Conservation (phyloP, 2,329 filamentous ascomycete genomes). For the Coniella vitis region DNA sequence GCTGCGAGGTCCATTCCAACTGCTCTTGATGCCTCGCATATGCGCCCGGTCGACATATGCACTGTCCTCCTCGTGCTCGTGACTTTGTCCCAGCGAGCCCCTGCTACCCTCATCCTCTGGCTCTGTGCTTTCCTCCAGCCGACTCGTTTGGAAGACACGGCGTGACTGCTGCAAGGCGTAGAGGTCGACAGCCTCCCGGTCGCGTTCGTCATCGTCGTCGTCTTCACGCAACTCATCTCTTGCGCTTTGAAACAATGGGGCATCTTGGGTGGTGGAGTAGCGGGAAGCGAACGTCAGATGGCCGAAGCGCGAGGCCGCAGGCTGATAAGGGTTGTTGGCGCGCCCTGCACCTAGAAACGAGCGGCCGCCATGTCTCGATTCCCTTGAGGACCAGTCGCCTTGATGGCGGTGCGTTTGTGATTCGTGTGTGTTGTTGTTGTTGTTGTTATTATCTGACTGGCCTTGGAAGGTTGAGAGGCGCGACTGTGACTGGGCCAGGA, state of each 20-base stretch:
- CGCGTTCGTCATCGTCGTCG: slow-evolving; percentile 85
- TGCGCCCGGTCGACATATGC: slow-evolving; percentile 40
- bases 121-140: slow-evolving; percentile 79
- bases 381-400: slow-evolving; percentile 29
- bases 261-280: slow-evolving; percentile 64
- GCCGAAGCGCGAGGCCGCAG: slow-evolving; percentile 66
- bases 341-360: slow-evolving; percentile 35
- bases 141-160: slow-evolving; percentile 77
- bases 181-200: slow-evolving; percentile 87
- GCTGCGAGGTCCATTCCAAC: slow-evolving; percentile 53
- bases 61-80: slow-evolving; percentile 39
- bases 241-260: slow-evolving; percentile 89
- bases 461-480: slow-evolving; percentile 64
- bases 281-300: slow-evolving; percentile 67
- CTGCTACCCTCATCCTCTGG: slow-evolving; percentile 65
- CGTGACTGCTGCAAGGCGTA: slow-evolving; percentile 87
- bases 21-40: slow-evolving; percentile 53
- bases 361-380: slow-evolving; percentile 28
- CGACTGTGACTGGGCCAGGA: slow-evolving; percentile 93
- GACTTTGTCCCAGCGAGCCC: slow-evolving; percentile 46
- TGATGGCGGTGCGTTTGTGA: slow-evolving; percentile 27
- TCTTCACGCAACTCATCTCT: slow-evolving; percentile 88
- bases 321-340: slow-evolving; percentile 70
- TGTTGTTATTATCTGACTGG: slow-evolving; percentile 44
- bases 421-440: slow-evolving; percentile 22